Conservation (phyloP, 805 yeast genomes). For the Yarrowia sp. region DNA sequence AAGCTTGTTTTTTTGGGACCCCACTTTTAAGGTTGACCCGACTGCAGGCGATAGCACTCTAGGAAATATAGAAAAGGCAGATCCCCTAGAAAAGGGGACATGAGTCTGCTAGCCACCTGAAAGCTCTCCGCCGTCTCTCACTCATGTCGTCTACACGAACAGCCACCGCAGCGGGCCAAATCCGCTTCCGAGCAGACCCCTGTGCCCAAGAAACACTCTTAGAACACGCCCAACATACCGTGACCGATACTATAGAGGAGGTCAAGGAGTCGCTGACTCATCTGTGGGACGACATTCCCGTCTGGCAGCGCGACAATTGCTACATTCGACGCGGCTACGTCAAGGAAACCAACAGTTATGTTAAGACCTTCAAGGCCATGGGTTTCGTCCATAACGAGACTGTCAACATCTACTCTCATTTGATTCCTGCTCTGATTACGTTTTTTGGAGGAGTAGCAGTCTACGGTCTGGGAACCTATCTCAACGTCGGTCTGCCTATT, state of each 20-base stretch:
- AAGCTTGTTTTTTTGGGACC: not conserved
- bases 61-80: not conserved
- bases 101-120: not conserved
- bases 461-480: slow-evolving; percentile 19
- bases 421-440: slow-evolving; percentile 40
- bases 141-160: not conserved
- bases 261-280: slow-evolving; percentile 25
- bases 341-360: slow-evolving; percentile 49
- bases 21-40: not conserved
- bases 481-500: slow-evolving; percentile 30
- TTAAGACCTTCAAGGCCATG: slow-evolving; percentile 48
- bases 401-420: slow-evolving; percentile 66
- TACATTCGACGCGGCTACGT: slow-evolving; percentile 64
- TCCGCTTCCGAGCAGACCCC: slow-evolving; percentile 1
- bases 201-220: not conserved
- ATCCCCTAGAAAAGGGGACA: not conserved
- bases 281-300: slow-evolving; percentile 56
- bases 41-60: not conserved
- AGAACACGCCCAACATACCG: slow-evolving; percentile 11
- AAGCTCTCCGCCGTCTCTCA: not conserved
- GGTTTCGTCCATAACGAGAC: slow-evolving; percentile 65
- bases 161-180: not conserved
- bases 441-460: slow-evolving; percentile 27
- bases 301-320: slow-evolving; percentile 74
- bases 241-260: not conserved